Percentiles rank a stretch among this genome's conserved stretches.
Evolutionary conservation across 345 rosid genomes (phyloP).

Genomic region (Populus nigra): DNA sequence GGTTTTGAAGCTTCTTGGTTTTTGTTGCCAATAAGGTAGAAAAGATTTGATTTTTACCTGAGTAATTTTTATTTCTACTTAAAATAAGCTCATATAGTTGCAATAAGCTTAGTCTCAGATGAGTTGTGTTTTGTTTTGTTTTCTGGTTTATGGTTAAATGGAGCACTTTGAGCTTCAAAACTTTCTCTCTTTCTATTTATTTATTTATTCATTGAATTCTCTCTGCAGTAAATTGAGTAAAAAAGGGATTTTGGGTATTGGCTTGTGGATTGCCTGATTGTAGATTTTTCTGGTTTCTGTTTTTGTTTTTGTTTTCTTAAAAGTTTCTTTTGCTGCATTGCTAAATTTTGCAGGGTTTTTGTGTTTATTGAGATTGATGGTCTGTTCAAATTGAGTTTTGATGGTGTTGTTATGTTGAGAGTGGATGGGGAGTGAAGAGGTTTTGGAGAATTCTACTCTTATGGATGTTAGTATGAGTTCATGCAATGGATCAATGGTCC

Average conservation of each 20-base stretch:
- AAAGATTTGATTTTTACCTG: background rate
- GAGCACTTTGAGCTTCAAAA: background rate
- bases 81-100: background rate
- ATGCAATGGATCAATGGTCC: constrained; percentile 7
- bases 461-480: constrained; percentile 23
- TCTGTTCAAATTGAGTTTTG: constrained; percentile 2
- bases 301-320: background rate
- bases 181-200: background rate
- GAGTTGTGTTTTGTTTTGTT: background rate
- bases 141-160: background rate
- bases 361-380: background rate
- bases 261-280: background rate
- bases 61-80: background rate
- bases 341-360: constrained; percentile 4
- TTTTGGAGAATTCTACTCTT: constrained; percentile 25
- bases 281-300: background rate
- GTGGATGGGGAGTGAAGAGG: constrained; percentile 28
- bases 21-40: background rate
- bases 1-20: background rate
- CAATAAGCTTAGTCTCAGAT: background rate
- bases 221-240: background rate
- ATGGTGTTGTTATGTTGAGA: constrained; percentile 18
- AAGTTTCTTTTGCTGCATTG: background rate
- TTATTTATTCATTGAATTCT: background rate
- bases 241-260: background rate